Evolutionary conservation across 2,329 filamentous ascomycete species (phyloP), one percentile per base, ranked within the genome.

Genomic region (Pseudofabraea citricarpa): DNA sequence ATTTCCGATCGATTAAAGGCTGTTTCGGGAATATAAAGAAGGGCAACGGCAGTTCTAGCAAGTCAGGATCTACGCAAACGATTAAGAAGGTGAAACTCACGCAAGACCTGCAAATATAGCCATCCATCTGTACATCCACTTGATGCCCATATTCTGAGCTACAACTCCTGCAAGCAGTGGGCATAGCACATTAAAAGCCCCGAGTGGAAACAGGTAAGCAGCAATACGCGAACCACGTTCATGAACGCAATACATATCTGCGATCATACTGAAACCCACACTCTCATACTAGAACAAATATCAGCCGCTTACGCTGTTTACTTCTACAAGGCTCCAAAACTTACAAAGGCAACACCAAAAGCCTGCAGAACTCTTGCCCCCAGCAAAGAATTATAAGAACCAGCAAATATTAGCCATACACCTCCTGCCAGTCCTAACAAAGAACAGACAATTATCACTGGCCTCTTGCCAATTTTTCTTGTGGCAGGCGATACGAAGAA

Each of bases 11-110:
- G 61, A 44, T 61, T 62, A 55, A 71, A 76, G 1, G 66, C 65
- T n/a, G 73, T 75, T 52, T 75, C 72, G 1, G 71, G 72, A 3
- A 73, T 71, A 43, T 74, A 68, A 37, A 75, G 59, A 43, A 71
- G n/a, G n/a, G n/a, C n/a, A n/a, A n/a, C n/a, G n/a, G n/a, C n/a
- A n/a, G n/a, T n/a, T n/a, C n/a, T n/a, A n/a, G n/a, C n/a, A n/a
- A n/a, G n/a, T n/a, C n/a, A n/a, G n/a, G n/a, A n/a, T n/a, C n/a
- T n/a, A n/a, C n/a, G n/a, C n/a, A n/a, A n/a, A n/a, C n/a, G n/a
- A n/a, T n/a, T n/a, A n/a, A n/a, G n/a, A n/a, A n/a, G n/a, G n/a
- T 55, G 13, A 73, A 62, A 3, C 70, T 55, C 12, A 72, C 49
- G 15, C 58, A 2, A 69, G 48, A 2, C 67, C 70, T 13, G 69